phyloP scores from a whole-genome alignment of 208 protist genomes.

The Leishmania major region DNA sequence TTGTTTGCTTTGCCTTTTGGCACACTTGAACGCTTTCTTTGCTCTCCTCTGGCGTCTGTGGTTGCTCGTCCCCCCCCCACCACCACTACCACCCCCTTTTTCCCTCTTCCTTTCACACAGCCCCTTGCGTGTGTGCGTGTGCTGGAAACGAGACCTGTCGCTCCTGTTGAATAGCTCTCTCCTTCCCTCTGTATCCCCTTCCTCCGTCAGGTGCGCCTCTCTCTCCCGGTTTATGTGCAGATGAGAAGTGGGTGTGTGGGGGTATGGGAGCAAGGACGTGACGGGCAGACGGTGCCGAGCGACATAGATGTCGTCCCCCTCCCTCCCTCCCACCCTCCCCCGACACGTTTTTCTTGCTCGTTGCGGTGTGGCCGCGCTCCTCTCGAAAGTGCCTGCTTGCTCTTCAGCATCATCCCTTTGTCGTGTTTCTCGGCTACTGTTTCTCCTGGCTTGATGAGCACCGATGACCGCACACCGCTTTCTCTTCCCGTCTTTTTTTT shows the following conservation, averaged over 20 bases:
- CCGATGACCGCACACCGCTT: background rate
- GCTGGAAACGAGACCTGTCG: background rate
- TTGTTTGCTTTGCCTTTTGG: background rate
- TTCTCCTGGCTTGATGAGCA: background rate
- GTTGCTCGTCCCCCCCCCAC: background rate
- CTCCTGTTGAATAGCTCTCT: background rate
- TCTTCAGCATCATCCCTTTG: background rate
- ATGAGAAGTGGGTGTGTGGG: background rate
- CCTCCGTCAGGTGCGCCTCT: background rate
- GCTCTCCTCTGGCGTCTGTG: background rate
- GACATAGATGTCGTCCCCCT: background rate
- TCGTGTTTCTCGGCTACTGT: slow-evolving; percentile 8
- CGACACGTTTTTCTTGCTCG: background rate
- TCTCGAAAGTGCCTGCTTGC: background rate
- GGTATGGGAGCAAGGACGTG: background rate
- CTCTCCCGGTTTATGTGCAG: background rate
- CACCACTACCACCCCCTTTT: background rate
- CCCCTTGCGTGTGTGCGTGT: background rate
- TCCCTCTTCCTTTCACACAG: too few relatives aligned
- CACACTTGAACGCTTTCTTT: background rate
- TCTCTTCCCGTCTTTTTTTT: background rate
- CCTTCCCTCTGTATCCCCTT: slow-evolving; percentile 3
- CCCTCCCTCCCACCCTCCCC: background rate
- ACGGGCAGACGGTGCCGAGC: background rate
- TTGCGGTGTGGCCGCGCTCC: background rate